Evolutionary conservation across 805 yeast species (phyloP), one percentile per base, ranked within the genome.

Genomic region (Helenozyma rhizophorensis): DNA sequence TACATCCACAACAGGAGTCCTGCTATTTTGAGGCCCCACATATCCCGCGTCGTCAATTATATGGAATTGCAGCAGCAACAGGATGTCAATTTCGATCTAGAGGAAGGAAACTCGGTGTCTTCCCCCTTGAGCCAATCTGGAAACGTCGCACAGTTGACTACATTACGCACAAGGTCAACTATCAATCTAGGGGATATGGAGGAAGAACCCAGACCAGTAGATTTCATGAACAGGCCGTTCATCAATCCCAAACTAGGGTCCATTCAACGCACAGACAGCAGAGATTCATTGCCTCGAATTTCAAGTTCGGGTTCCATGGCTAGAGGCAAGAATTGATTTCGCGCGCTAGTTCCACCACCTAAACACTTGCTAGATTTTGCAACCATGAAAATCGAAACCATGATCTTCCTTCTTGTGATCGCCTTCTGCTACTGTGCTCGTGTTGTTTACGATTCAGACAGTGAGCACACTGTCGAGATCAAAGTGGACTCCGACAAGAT

Each of bases 211-310:
- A 37, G 17, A 16, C 43, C 35, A 16, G 32, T 38, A 25, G 62
- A 54, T 26, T 62, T 64, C 37, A 37, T 65, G 37, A 61, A 51
- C 50, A 60, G 57, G 39, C 72, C 70, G 3, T 65, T 65, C 25
- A 28, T 32, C 10, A 33, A 30, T 15, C 42, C 43, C 12, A 42
- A 39, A 24, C 29, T 14, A n/a, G 14, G 30, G 3, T 11, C 32
- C 7, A 9, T 37, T 11, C 39, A 42, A 16, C 25, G 33, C 9
- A 25, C 33, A 11, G 45, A 42, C 11, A 42, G 44, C 24, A 26
- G 38, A 21, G 47, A 37, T 24, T 40, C 47, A 6, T 33, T 40
- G 14, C 37, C 35, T 27, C 32, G 28, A 8, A 21, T 30, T 27
- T 18, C 36, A 9, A 40, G 45, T 25, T 29, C 42, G 7, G 28